Conservation (phyloP, 1,284 basidiomycete genomes). For the Trichosporon coremiiforme region DNA sequence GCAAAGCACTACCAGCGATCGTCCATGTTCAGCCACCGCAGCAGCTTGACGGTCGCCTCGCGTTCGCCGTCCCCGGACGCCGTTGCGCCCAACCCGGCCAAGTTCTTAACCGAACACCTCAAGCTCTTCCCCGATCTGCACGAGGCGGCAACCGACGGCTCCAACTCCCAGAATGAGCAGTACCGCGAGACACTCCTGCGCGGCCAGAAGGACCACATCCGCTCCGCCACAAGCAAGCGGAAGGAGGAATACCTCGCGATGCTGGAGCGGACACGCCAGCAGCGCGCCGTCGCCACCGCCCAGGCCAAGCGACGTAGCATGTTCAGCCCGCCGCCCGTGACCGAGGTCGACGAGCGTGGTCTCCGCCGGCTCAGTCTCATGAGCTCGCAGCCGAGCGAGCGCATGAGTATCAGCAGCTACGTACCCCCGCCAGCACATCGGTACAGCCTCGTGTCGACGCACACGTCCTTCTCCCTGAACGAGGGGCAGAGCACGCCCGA, state of each 20-base stretch:
- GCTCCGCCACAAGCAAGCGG: neutral
- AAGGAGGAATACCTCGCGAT: conserved; percentile 11
- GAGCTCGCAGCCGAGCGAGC: conserved; percentile 9
- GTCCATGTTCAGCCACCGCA: conserved; percentile 2
- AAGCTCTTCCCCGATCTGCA: conserved; percentile 17
- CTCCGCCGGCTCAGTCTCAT: conserved; percentile 15
- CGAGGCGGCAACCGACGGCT: conserved; percentile 10
- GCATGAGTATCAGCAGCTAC: neutral
- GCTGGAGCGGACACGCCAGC: conserved; percentile 1
- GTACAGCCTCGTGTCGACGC: conserved; percentile 7
- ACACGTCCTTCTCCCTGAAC: conserved; percentile 12
- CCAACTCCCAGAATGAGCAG: conserved; percentile 13
- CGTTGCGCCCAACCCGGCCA: conserved; percentile 4
- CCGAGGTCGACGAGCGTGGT: conserved; percentile 17
- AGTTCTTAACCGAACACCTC: conserved; percentile 16
- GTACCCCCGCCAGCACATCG: neutral
- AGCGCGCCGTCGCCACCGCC: neutral
- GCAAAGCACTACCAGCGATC: conserved; percentile 5
- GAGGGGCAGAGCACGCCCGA: conserved; percentile 12
- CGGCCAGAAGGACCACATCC: conserved; percentile 14
- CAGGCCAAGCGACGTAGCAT: neutral
- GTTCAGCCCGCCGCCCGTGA: conserved; percentile 11
- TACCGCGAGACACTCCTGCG: conserved; percentile 14
- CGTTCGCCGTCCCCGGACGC: conserved; percentile 1
- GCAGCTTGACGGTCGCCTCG: conserved; percentile 1